Base-by-base conservation (phyloP, 1,284 basidiomycete species). In the Boletus sp. region DNA sequence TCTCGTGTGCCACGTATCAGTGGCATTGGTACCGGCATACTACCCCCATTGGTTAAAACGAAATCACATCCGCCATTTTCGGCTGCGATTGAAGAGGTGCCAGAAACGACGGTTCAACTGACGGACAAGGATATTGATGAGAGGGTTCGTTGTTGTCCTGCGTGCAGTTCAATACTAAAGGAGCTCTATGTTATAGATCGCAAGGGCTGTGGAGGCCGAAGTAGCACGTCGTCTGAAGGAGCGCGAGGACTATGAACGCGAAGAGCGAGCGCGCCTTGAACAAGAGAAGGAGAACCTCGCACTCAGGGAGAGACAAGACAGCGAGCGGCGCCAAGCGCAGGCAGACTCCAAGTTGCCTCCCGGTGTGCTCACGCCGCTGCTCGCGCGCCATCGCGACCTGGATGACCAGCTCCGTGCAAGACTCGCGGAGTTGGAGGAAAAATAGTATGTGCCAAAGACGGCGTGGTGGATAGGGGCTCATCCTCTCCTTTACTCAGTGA, bases 121-220 rank as follows among this genome's bases (percentile, higher is more conserved):
- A 79, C 77, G 2, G 82, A 85, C 62, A 75, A 80, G 57, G 84
- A 88, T 46, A 83, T 89, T 50, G 79, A 88, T 55, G 82, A 82
- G 38, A 70, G 81, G 67, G 84, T 84, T 55, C 16, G 76, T 68
- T 49, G 13, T 49, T 25, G 40, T 26, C 40, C 26, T 39, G 16
- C 5, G 5, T 27, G 19, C 13, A 14, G 13, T 39, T 22, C 17
- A 25, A 19, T 42, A 27, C 46, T 51, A 37, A 49, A 39, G 22
- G 30, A 48, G n/a, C 2, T 14, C 33, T 19, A n/a, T 16, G 8
- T 7, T 39, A 16, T 16, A 84, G 83, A 89, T 88, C 41, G 78
- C 81, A 35, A 80, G 72, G 55, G 81, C 81, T 8, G 85, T 89
- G 17, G 81, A 88, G 65, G 73, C 72, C 12, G 84, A 88, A 61